Evolutionary conservation across 2,329 filamentous ascomycete genomes (phyloP).

Genomic region (Davidsoniella australis): DNA sequence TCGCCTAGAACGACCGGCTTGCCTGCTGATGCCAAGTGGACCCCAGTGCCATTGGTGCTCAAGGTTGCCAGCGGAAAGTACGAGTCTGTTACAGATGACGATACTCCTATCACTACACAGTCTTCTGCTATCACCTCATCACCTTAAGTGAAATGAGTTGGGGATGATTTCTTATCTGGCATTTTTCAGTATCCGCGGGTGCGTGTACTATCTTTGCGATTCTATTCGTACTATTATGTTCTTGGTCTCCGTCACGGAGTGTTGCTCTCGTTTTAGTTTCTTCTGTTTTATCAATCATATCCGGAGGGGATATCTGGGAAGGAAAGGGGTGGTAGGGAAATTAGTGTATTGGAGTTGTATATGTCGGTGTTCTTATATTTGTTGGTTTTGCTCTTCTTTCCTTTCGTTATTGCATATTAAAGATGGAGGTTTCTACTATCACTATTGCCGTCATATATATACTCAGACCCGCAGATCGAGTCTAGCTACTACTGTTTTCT

Average conservation of each 20-base stretch:
- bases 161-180: neutral
- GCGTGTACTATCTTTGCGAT: neutral
- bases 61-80: constrained; percentile 66
- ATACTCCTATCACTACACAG: constrained; percentile 17
- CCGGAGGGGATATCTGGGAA: too few relatives aligned
- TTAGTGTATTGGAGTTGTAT: too few relatives aligned
- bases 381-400: neutral
- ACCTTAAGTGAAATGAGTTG: neutral
- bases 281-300: too few relatives aligned
- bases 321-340: too few relatives aligned
- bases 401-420: neutral
- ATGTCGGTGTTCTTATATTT: too few relatives aligned
- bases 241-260: neutral
- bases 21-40: constrained; percentile 35
- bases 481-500: too few relatives aligned
- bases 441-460: neutral
- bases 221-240: neutral
- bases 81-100: constrained; percentile 27
- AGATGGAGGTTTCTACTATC: neutral
- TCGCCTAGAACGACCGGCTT: constrained; percentile 11
- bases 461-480: neutral
- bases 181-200: too few relatives aligned
- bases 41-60: constrained; percentile 44
- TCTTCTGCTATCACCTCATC: neutral
- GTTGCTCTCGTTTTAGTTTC: neutral